Percentiles rank a stretch among this genome's conserved stretches.
Evolutionary conservation across 2,329 filamentous ascomycete species (phyloP).

Genomic region (Fusarium circinatum): DNA sequence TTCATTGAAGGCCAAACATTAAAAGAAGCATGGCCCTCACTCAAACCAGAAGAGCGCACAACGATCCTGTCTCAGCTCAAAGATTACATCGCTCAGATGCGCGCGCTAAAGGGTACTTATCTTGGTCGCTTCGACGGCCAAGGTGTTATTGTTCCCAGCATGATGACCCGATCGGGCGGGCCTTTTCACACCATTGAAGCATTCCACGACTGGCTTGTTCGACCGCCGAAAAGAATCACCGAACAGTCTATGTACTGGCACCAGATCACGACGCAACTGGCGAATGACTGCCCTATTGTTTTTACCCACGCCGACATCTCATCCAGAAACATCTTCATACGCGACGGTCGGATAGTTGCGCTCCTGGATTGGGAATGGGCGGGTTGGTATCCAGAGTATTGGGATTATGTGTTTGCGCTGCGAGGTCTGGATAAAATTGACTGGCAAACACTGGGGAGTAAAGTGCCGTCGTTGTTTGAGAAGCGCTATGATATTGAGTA

Average conservation of each 20-base stretch:
- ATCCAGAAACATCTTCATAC: conserved; percentile 22
- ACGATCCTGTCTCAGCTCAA: conserved; percentile 34
- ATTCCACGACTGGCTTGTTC: conserved; percentile 42
- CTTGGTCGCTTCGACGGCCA: conserved; percentile 40
- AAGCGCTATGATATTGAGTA: conserved; percentile 23
- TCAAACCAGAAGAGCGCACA: conserved; percentile 24
- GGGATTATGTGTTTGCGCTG: conserved; percentile 21
- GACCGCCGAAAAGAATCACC: conserved; percentile 20
- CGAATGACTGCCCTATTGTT: conserved; percentile 22
- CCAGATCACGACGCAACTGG: conserved; percentile 39
- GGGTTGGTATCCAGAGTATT: conserved; percentile 24
- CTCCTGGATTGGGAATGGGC: conserved; percentile 24
- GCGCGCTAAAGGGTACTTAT: conserved; percentile 20
- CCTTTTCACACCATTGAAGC: conserved; percentile 30
- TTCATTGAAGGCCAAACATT: conserved; percentile 43
- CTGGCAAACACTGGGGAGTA: conserved; percentile 15
- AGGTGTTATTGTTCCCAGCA: conserved; percentile 36
- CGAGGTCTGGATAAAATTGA: conserved; percentile 28
- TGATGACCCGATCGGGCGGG: conserved; percentile 36
- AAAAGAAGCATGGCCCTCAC: conserved; percentile 34
- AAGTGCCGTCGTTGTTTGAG: conserved; percentile 9
- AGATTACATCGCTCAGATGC: conserved; percentile 39
- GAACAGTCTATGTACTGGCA: conserved; percentile 35
- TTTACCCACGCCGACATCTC: conserved; percentile 28
- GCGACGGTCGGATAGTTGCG: conserved; percentile 9